Evolutionary conservation across 352 stramenopile genomes (phyloP).

Genomic region (Globisporangium mamillatum): DNA sequence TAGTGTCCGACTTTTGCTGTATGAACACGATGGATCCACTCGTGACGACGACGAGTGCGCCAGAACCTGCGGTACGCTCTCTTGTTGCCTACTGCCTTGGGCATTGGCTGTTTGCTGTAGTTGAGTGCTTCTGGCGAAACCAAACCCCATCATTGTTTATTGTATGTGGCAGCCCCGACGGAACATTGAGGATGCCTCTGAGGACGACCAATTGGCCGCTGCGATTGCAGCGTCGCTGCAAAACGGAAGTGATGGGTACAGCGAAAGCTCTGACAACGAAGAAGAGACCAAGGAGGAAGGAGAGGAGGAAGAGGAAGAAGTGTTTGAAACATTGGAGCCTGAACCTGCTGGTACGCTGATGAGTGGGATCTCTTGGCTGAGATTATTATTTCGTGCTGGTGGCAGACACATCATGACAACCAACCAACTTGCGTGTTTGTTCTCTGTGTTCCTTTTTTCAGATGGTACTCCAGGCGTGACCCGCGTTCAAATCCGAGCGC

Average conservation of each 20-base stretch:
- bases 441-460: constrained; percentile 19
- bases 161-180: not conserved
- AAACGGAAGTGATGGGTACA: constrained; percentile 27
- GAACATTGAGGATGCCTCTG: constrained; percentile 54
- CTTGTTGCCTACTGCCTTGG: not conserved
- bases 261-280: constrained; percentile 25
- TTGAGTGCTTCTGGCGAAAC: not conserved
- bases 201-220: constrained; percentile 76
- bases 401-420: not conserved
- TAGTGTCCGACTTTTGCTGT: constrained; percentile 71
- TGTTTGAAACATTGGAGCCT: constrained; percentile 37
- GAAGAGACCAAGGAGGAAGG: constrained; percentile 32
- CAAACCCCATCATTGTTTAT: too few relatives aligned
- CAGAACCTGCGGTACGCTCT: constrained; percentile 2
- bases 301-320: constrained; percentile 38
- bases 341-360: constrained; percentile 51
- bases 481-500: constrained; percentile 65
- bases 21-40: constrained; percentile 41
- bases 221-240: constrained; percentile 80
- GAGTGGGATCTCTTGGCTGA: not conserved
- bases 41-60: not conserved
- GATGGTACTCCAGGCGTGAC: constrained; percentile 50
- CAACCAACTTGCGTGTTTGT: not conserved
- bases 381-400: not conserved
- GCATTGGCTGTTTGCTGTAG: too few relatives aligned